Evolutionary conservation across 495 filamentous ascomycete species (phyloP).

Genomic region (Cercophora sp.): DNA sequence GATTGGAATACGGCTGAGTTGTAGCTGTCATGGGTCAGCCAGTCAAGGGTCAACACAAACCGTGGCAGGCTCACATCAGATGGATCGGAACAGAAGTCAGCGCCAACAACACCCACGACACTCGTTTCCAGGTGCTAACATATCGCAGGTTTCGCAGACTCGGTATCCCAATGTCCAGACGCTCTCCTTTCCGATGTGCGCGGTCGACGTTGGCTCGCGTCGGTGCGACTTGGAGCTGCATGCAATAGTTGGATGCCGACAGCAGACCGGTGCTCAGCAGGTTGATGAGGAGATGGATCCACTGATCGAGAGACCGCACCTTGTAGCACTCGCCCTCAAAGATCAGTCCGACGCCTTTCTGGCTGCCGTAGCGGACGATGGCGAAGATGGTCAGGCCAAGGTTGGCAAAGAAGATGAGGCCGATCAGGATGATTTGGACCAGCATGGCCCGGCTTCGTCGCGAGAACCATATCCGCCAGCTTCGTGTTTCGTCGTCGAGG

Average conservation of each 20-base stretch:
- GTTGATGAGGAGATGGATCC: constrained; percentile 24
- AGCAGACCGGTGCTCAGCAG: constrained; percentile 37
- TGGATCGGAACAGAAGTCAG: constrained; percentile 34
- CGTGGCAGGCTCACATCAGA: constrained; percentile 21
- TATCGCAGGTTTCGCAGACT: constrained; percentile 33
- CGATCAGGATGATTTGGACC: constrained; percentile 15
- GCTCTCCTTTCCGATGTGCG: constrained; percentile 29
- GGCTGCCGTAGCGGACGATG: constrained; percentile 7
- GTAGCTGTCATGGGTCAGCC: constrained; percentile 25
- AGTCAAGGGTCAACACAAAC: neutral
- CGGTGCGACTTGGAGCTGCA: constrained; percentile 37
- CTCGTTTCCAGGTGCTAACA: constrained; percentile 23
- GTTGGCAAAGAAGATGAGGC: constrained; percentile 17
- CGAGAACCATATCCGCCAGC: constrained; percentile 13
- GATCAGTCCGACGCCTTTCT: constrained; percentile 21
- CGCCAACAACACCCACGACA: constrained; percentile 28
- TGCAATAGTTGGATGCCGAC: constrained; percentile 37
- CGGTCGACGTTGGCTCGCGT: constrained; percentile 36
- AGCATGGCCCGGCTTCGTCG: constrained; percentile 16
- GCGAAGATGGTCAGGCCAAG: constrained; percentile 19
- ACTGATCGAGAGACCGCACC: constrained; percentile 17
- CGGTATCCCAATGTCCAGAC: constrained; percentile 41
- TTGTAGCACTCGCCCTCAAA: constrained; percentile 25
- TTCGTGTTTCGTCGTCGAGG: constrained; percentile 13
- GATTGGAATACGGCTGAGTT: constrained; percentile 41